phyloP scores from a whole-genome alignment of 768 basidiomycete genomes.

The Rhodotorula diobovata region DNA sequence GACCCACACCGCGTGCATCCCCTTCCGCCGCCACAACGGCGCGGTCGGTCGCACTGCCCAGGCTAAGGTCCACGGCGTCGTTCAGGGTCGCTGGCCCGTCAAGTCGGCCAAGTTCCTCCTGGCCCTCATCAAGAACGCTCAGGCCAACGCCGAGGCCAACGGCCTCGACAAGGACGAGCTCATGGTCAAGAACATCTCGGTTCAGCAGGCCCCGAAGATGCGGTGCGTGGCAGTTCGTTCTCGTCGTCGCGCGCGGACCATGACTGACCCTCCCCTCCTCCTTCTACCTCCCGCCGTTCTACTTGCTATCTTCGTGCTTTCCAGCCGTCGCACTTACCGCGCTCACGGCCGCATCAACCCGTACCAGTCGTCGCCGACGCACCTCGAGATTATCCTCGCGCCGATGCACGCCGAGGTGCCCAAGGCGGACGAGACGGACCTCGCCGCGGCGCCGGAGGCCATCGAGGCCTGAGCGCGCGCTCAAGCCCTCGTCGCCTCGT shows the following conservation, averaged over 20 bases:
- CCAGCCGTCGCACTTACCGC: conserved; percentile 97
- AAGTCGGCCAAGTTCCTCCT: conserved; percentile 87
- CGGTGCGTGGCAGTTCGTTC: conserved; percentile 50
- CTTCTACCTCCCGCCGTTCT: background rate
- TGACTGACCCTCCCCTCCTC: conserved; percentile 3
- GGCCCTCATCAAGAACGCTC: conserved; percentile 94
- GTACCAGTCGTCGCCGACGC: conserved; percentile 87
- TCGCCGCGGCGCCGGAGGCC: conserved; percentile 40
- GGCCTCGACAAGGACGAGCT: conserved; percentile 89
- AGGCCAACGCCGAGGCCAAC: conserved; percentile 98
- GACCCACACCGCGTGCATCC: conserved; percentile 94
- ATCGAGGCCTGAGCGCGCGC: conserved; percentile 28
- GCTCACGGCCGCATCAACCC: conserved; percentile 90
- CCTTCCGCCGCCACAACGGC: conserved; percentile 91
- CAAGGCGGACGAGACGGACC: conserved; percentile 69
- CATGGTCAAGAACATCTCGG: conserved; percentile 90
- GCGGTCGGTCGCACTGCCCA: conserved; percentile 58
- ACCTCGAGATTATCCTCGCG: conserved; percentile 82
- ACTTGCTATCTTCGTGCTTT: conserved; percentile 62
- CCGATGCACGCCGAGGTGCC: conserved; percentile 74
- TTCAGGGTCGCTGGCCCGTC: conserved; percentile 92
- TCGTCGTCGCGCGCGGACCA: too few relatives aligned
- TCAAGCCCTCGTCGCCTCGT: too few relatives aligned
- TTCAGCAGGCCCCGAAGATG: conserved; percentile 81
- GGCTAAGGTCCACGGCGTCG: conserved; percentile 43